Evolutionary conservation across 192 early-diverging fungal species (phyloP).

Genomic region (Paraglomus brasilianum): DNA sequence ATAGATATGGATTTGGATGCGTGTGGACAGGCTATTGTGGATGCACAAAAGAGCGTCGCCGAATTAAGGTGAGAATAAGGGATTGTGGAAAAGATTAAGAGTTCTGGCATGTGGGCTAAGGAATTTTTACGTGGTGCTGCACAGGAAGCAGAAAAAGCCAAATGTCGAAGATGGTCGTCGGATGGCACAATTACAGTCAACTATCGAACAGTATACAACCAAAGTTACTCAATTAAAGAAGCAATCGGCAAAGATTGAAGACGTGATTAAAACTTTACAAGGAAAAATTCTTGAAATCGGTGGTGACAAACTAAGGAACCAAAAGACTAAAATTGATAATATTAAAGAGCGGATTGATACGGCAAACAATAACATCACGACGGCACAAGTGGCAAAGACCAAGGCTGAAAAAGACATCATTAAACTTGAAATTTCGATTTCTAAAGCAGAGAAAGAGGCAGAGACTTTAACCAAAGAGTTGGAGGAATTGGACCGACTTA

Average conservation of each 20-base stretch:
- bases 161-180: constrained; percentile 53
- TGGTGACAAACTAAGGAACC: constrained; percentile 80
- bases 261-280: constrained; percentile 77
- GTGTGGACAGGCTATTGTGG: constrained; percentile 62
- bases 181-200: constrained; percentile 48
- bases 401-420: constrained; percentile 73
- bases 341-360: constrained; percentile 74
- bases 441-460: constrained; percentile 62
- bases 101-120: background rate
- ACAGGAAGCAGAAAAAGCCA: constrained; percentile 49
- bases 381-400: constrained; percentile 68
- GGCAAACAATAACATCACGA: constrained; percentile 67
- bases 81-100: background rate
- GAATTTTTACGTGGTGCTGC: background rate
- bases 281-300: constrained; percentile 90
- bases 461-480: constrained; percentile 65
- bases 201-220: constrained; percentile 46
- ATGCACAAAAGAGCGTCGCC: constrained; percentile 65
- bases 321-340: constrained; percentile 83
- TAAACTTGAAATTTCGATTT: constrained; percentile 66
- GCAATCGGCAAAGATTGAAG: constrained; percentile 65
- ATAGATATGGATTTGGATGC: constrained; percentile 72
- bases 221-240: constrained; percentile 53
- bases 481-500: constrained; percentile 58
- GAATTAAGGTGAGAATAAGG: constrained; percentile 52